These are phyloP conservation scores for Geosmithia morbida DNA, from an alignment of 2,329 filamentous ascomycete species.

Conservation along the genomic window DNA sequence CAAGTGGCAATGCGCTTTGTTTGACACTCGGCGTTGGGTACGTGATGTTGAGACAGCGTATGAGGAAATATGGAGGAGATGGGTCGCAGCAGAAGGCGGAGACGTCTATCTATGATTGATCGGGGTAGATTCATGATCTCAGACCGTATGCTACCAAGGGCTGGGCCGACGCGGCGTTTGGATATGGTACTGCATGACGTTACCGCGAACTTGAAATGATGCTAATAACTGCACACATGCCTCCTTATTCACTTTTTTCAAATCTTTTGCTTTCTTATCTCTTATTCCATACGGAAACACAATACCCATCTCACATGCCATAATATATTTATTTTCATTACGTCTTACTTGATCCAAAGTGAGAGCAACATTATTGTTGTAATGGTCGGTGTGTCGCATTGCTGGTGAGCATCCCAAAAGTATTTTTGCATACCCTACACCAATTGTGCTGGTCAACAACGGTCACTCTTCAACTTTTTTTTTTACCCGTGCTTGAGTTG, in stretches of 20 bases:
- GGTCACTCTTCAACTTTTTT: too few relatives aligned
- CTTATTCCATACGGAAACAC: not conserved
- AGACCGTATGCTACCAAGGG: too few relatives aligned
- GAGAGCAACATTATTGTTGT: too few relatives aligned
- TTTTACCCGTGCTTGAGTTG: too few relatives aligned
- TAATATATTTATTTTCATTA: not conserved
- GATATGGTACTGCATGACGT: not conserved
- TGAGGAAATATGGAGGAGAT: slow-evolving; percentile 73
- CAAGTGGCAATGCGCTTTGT: slow-evolving; percentile 76
- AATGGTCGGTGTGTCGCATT: too few relatives aligned
- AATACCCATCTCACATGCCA: not conserved
- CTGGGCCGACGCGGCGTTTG: not conserved
- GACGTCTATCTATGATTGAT: slow-evolving; percentile 64
- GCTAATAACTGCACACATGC: not conserved
- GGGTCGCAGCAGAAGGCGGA: slow-evolving; percentile 75
- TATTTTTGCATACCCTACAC: too few relatives aligned
- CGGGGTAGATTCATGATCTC: not conserved
- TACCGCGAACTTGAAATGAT: not conserved
- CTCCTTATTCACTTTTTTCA: not conserved
- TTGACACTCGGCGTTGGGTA: slow-evolving; percentile 88
- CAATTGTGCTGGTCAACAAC: too few relatives aligned
- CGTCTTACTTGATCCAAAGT: too few relatives aligned
- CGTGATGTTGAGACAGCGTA: slow-evolving; percentile 79
- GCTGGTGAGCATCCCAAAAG: too few relatives aligned
- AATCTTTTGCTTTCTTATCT: not conserved